Evolutionary conservation across 179 eudicot species (phyloP), one percentile per base, ranked within the genome.

Genomic region (Drosera spatulata): DNA sequence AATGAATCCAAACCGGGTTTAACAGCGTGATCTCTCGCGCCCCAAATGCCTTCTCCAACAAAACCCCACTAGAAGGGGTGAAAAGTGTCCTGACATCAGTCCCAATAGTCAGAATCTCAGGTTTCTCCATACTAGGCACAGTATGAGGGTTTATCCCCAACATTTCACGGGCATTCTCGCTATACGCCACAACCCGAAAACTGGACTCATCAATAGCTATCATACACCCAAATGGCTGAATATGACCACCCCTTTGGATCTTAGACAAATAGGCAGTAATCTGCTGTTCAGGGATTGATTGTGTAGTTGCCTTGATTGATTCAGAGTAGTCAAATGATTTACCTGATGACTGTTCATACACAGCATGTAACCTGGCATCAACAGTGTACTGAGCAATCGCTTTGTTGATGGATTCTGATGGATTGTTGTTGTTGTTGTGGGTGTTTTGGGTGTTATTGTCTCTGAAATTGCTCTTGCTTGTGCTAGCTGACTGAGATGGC

Each of bases 161-260:
- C 73, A 87, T 59, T 41, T 85, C 99, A 7, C 70, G 68, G 7
- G 90, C 83, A 61, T 94, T 94, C 45, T 77, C 86, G 61, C 96
- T 86, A 51, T 66, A 87, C 6, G 85, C 94, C 9, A 94, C 85
- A 2, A 94, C 75, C 52, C 72, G 71, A 58, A 66, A 83, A 67
- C 53, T 69, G 33, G 75, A 54, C 15, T 83, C 94, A 58, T 82
- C 84, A 8, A 87, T 81, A 10, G 91, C 86, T 53, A 56, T 74
- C 84, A 80, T 82, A 65, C 95, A 86, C 42, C 99, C 99, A 69
- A 83, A 87, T 7, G 99, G 99, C 67, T 94, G 99, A 55, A 90
- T 80, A 45, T 55, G 68, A 1, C 97, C 99, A 13, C 99, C 99
- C 41, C 97, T 73, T 68, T 94, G 99, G 41, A 94, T 86, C 58